Evolutionary conservation across 805 yeast genomes (phyloP).

Genomic region (Tetrapisispora arboricola): DNA sequence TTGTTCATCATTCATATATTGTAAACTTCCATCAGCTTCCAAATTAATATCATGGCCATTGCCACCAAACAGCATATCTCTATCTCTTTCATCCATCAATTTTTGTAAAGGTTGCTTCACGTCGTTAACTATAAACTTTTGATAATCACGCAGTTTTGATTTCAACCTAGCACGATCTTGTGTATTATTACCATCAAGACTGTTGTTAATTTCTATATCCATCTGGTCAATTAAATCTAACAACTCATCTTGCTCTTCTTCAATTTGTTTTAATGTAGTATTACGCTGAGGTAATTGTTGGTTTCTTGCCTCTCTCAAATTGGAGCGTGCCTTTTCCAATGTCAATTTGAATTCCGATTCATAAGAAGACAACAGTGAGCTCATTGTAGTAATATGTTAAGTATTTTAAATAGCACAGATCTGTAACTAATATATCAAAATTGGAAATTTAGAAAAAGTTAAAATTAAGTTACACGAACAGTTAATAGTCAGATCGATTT

Average conservation of each 20-base stretch:
- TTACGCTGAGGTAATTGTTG: slow-evolving; percentile 19
- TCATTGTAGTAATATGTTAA: slow-evolving; percentile 13
- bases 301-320: slow-evolving; percentile 11
- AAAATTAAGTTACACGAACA: no score
- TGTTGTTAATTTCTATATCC: slow-evolving; percentile 78
- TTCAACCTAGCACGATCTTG: slow-evolving; percentile 53
- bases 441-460: no score
- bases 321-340: slow-evolving; percentile 19
- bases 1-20: slow-evolving; percentile 44
- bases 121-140: slow-evolving; percentile 44
- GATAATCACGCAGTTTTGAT: slow-evolving; percentile 65
- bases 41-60: slow-evolving; percentile 10
- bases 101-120: slow-evolving; percentile 46
- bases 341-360: slow-evolving; percentile 32
- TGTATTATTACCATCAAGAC: slow-evolving; percentile 26
- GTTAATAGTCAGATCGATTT: no score
- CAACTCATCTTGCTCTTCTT: slow-evolving; percentile 26
- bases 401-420: no score
- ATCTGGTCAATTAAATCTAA: slow-evolving; percentile 73
- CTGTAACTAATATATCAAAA: no score
- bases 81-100: slow-evolving; percentile 59
- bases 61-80: slow-evolving; percentile 62
- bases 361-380: slow-evolving; percentile 23
- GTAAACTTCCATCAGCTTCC: not conserved
- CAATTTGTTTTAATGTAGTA: slow-evolving; percentile 18